Evolutionary conservation across 1,284 basidiomycete genomes (phyloP).

Genomic region (Trichosporon faecale): DNA sequence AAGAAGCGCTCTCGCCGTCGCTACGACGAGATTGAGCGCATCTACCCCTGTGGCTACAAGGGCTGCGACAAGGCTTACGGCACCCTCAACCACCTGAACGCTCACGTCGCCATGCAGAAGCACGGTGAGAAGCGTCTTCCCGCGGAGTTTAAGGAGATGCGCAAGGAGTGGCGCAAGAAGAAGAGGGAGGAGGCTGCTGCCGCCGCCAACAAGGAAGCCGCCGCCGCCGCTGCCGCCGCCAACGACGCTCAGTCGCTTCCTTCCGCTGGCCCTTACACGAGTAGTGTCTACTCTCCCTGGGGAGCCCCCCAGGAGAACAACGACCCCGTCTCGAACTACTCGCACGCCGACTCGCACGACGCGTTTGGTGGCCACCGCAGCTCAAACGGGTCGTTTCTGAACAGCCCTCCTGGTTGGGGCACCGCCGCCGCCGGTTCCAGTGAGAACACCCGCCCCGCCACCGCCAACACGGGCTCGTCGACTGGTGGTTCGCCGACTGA

Average conservation of each 20-base stretch:
- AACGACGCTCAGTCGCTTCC: conserved; percentile 3
- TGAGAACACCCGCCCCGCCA: conserved; percentile 25
- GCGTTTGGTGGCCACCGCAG: conserved; percentile 20
- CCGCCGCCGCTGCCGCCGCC: conserved; percentile 16
- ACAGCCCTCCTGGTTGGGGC: conserved; percentile 18
- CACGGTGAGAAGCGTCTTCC: conserved; percentile 58
- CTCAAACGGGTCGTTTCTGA: conserved; percentile 20
- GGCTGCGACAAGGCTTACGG: conserved; percentile 58
- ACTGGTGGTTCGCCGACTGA: conserved; percentile 24
- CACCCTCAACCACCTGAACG: conserved; percentile 59
- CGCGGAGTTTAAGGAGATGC: conserved; percentile 89
- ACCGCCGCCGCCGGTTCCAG: background rate
- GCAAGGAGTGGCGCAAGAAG: conserved; percentile 89
- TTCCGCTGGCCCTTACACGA: background rate
- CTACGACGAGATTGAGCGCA: conserved; percentile 58
- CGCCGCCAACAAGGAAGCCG: conserved; percentile 26
- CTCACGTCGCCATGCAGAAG: conserved; percentile 59
- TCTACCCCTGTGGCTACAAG: conserved; percentile 57
- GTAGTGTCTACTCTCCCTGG: conserved; percentile 9
- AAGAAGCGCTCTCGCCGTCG: conserved; percentile 53
- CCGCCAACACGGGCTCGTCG: conserved; percentile 24
- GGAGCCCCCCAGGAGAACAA: conserved; percentile 11
- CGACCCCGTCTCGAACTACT: background rate
- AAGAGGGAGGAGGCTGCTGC: conserved; percentile 65
- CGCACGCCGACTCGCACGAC: conserved; percentile 8